Evolutionary conservation across 805 yeast species (phyloP), one percentile per base, ranked within the genome.

Genomic region (Spathaspora sp.): DNA sequence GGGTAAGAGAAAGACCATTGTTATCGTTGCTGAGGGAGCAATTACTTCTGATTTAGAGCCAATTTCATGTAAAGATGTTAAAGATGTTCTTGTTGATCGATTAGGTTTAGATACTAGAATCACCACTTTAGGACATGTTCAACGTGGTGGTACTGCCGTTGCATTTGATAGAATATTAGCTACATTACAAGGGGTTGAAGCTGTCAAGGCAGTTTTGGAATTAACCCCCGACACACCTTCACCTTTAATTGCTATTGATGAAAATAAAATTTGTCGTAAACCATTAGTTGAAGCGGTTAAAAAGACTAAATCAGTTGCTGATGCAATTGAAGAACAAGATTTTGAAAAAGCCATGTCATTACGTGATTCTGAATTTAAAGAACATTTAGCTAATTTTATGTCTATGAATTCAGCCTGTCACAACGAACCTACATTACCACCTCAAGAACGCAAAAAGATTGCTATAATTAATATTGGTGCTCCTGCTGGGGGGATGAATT

Each of bases 21-120:
- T 94, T 52, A 90, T 94, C 67, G 98, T 94, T 39, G 97, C 99
- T 23, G 99, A 94, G 75, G 99, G 99, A 66, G 99, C 99, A 29
- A 82, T 93, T 55, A 94, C 89, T 64, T 77, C 79, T 58, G 85
- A 89, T 54, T 78, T 93, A 66, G 78, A 83, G 52, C 96, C 94
- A 44, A 89, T 94, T 60, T 79, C 92, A 10, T 79, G 96, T 16
- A 83, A 83, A 32, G 83, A 83, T 56, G 98, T 94, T 53, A 86
- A 87, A 70, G 83, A 89, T 49, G 94, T 86, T 16, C 77, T 94
- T 53, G 89, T 88, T 46, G 85, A 85, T 51, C 54, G 53, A 17
- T 74, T 94, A 55, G 97, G 97, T 11, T 79, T 94, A 51, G 99
- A 94, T 67, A 93, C 98, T 5, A 84, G 98, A 68, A 86, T 93